A percentile compares a stretch with the other conserved stretches of the same genome.
Conservation (phyloP, 257 asterid species). For the Solanum paucissectum region DNA sequence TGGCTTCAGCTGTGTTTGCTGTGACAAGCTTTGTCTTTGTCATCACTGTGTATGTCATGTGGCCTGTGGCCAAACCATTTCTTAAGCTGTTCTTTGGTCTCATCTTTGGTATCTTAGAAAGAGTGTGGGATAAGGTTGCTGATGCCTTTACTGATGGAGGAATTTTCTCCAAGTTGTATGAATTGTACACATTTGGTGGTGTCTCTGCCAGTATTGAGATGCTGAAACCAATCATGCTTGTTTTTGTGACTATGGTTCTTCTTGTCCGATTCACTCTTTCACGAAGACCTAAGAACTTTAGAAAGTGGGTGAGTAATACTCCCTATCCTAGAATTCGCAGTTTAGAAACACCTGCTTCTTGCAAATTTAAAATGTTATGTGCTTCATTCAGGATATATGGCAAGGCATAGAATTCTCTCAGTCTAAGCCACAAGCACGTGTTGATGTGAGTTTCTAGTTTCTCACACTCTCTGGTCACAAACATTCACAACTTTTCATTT, state of each 20-base stretch:
- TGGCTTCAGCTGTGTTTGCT: constrained; percentile 90
- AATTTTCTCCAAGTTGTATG: constrained; percentile 44
- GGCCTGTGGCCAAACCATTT: constrained; percentile 84
- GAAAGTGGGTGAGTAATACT: constrained; percentile 72
- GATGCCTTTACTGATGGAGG: constrained; percentile 71
- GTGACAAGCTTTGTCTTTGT: constrained; percentile 57
- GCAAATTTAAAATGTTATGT: constrained; percentile 1
- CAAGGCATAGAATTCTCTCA: constrained; percentile 98
- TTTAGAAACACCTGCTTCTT: neutral
- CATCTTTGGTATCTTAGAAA: constrained; percentile 47
- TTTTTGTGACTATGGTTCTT: constrained; percentile 70
- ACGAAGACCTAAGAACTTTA: constrained; percentile 88
- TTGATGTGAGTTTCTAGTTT: constrained; percentile 63
- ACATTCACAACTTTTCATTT: neutral
- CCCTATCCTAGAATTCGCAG: neutral
- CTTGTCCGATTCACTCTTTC: constrained; percentile 91
- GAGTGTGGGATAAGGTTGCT: constrained; percentile 50
- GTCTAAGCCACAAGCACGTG: constrained; percentile 98
- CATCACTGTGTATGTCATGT: constrained; percentile 47
- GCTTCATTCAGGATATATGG: constrained; percentile 85
- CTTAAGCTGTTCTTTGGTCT: constrained; percentile 56
- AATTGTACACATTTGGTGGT: constrained; percentile 67
- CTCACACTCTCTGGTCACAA: neutral
- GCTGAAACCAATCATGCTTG: constrained; percentile 69
- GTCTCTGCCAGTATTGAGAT: constrained; percentile 62